Base-by-base conservation (phyloP, 768 basidiomycete genomes). In the Pleurotus salmoneostramineus region DNA sequence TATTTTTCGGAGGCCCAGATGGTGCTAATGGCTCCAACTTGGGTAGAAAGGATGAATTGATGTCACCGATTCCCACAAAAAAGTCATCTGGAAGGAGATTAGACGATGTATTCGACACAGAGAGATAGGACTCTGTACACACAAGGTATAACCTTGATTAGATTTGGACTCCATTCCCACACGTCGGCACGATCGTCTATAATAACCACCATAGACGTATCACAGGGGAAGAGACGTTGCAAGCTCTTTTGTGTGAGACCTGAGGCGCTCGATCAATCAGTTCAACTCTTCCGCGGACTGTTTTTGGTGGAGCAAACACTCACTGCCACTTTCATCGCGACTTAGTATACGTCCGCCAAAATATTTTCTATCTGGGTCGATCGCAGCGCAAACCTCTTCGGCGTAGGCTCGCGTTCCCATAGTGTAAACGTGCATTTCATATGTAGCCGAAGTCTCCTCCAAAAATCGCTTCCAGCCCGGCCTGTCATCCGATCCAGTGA, bases 401-500 rank as follows among this genome's bases (percentile, higher is more conserved):
- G 97, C 97, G 72, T 98, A 99, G 46, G 93, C 89, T 46, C 97
- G 86, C 27, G 96, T 98, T 56, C 97, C 97, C 95, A 98, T 98
- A 21, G 96, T 99, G 72, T 99, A 99, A 48, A 99, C 95, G 70
- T 98, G 97, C 94, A 98, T 94, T 74, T 98, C 95, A 71, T 96
- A 99, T 66, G 90, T 87, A 50, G 77, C 74, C 36, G 90, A 81
- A 62, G 89, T 82, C 46, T 79, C 77, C 60, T 75, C 74, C 54
- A 99, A 77, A 71, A 99, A 98, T 48, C 83, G 79, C 56, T 78
- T 74, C 74, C 94, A 83, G n/a, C 93, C 92, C 6, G 95, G 95
- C 63, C 95, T 79, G 58, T 10, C 12, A 47, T 55, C 50, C 11
- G 45, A 56, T 54, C 68, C 50, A 60, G 62, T 43, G 21, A 44